Percentiles rank a stretch among this genome's conserved stretches.
These are phyloP conservation scores for Anthracocystis panici-leucophaei DNA, from an alignment of 1,284 basidiomycete species.

Conservation along the genomic window DNA sequence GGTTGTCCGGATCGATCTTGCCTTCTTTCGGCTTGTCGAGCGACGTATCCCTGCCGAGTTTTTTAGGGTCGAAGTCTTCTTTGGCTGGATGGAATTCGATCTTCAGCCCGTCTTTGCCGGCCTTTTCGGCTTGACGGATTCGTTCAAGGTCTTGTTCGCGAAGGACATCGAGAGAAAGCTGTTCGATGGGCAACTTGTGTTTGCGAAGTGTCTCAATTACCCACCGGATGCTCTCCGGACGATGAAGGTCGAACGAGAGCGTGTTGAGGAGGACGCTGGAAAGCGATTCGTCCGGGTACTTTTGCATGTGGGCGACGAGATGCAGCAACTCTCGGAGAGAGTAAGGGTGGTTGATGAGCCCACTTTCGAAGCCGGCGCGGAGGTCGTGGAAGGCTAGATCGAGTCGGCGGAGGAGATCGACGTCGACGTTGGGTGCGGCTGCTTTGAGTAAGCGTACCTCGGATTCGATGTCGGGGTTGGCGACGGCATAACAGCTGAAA, in stretches of 20 bases:
- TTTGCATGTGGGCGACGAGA: conserved; percentile 69
- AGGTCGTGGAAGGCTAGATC: conserved; percentile 69
- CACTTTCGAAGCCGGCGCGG: conserved; percentile 67
- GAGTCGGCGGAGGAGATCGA: conserved; percentile 61
- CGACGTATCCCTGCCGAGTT: conserved; percentile 51
- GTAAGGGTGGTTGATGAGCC: conserved; percentile 69
- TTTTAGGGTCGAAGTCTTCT: conserved; percentile 55
- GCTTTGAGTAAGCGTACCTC: conserved; percentile 68
- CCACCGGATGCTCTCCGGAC: conserved; percentile 68
- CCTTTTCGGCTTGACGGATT: conserved; percentile 28
- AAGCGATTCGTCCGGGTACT: conserved; percentile 68
- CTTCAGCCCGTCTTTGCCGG: conserved; percentile 54
- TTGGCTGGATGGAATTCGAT: conserved; percentile 42
- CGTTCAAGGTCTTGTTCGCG: conserved; percentile 44
- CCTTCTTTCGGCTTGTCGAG: conserved; percentile 69
- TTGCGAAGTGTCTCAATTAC: conserved; percentile 63
- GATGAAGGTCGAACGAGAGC: conserved; percentile 69
- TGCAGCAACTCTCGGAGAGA: conserved; percentile 70
- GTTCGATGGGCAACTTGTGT: conserved; percentile 60
- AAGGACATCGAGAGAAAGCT: conserved; percentile 59
- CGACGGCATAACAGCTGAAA: conserved; percentile 68
- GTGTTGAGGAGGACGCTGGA: conserved; percentile 69
- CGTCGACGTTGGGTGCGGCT: conserved; percentile 64
- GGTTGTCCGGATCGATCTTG: conserved; percentile 65
- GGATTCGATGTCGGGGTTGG: conserved; percentile 69